phyloP scores from a whole-genome alignment of 2,329 filamentous ascomycete species.

The Aspergillus unguis region DNA sequence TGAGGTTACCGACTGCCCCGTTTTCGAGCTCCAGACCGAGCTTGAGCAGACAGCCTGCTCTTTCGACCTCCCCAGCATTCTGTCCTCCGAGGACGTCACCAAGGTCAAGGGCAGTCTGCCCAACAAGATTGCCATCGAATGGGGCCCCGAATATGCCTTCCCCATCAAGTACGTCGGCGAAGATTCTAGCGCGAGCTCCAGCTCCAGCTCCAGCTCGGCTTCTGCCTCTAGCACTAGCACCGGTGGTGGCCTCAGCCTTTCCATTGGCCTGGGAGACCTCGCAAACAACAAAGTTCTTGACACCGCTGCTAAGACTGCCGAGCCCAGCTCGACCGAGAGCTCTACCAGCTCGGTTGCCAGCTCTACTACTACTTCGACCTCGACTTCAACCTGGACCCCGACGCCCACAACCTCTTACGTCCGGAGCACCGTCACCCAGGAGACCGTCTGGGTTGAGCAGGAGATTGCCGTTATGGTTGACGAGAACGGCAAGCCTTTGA shows the following conservation, averaged over 20 bases:
- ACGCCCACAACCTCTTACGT: conserved; percentile 26
- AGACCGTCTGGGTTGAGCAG: conserved; percentile 30
- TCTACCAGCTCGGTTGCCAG: conserved; percentile 3
- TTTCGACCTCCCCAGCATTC: conserved; percentile 54
- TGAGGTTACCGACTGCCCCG: conserved; percentile 65
- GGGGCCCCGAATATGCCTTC: conserved; percentile 43
- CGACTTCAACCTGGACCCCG: conserved; percentile 21
- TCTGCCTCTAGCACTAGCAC: neutral
- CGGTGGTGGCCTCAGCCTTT: conserved; percentile 2
- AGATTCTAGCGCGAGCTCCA: conserved; percentile 1
- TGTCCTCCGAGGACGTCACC: conserved; percentile 59
- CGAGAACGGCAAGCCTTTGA: conserved; percentile 21
- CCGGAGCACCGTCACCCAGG: conserved; percentile 23
- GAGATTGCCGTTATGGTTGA: conserved; percentile 29
- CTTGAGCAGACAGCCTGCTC: conserved; percentile 57
- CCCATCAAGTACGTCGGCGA: conserved; percentile 17
- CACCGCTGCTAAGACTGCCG: neutral
- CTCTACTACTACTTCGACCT: conserved; percentile 4
- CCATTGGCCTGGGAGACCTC: conserved; percentile 9
- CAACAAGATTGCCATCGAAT: conserved; percentile 55
- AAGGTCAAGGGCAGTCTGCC: conserved; percentile 61
- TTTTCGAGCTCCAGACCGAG: conserved; percentile 68
- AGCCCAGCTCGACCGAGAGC: neutral
- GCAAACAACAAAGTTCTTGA: conserved; percentile 8
- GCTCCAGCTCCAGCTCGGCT: conserved; percentile 1